These are phyloP conservation scores for barrel medic (Medicago truncatula) DNA, from an alignment of 306 rosid genomes.

Conservation along the genomic window MtrunA17r5.0-ANR NC_053049.1:37882001-37882500, in stretches of 20 bases:
- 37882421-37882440: not conserved
- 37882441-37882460: not conserved
- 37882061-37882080: not conserved
- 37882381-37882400: not conserved
- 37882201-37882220: too few species aligned
- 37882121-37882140: too few species aligned
- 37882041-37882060: not conserved
- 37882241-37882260: too few species aligned
- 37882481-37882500: not conserved
- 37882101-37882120: too few species aligned
- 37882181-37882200: too few species aligned
- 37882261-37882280: too few species aligned
- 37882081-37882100: not conserved
- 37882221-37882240: too few species aligned
- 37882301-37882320: not conserved
- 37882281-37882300: not conserved
- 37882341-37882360: not conserved
- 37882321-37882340: not conserved
- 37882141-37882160: too few species aligned
- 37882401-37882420: not conserved
- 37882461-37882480: not conserved
- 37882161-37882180: too few species aligned
- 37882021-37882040: not conserved
- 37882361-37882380: not conserved
- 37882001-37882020: not conserved